Evolutionary conservation across 345 rosid species (phyloP).

Genomic region (Pelargonium nanum): DNA sequence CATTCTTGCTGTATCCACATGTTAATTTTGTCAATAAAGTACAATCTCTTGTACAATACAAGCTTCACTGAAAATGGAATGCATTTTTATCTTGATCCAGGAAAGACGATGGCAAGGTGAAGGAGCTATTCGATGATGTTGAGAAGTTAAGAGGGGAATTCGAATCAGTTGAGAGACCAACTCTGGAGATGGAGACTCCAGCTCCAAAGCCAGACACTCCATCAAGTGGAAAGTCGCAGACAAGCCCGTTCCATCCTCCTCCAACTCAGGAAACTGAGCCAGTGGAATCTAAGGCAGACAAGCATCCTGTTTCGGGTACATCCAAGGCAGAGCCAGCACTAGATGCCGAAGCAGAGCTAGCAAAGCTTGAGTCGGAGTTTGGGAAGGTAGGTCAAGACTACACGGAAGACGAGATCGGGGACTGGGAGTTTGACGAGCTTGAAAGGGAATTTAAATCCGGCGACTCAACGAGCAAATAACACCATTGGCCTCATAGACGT

Average conservation of each 20-base stretch:
- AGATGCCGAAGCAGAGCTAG: slow-evolving; percentile 78
- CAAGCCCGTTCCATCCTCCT: slow-evolving; percentile 17
- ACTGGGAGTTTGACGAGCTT: slow-evolving; percentile 96
- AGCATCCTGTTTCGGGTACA: slow-evolving; percentile 18
- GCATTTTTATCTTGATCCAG: slow-evolving; percentile 28
- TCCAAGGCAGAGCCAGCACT: slow-evolving; percentile 24
- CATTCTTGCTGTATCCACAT: background rate
- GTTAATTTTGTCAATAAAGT: slow-evolving; percentile 16
- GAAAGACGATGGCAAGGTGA: slow-evolving; percentile 49
- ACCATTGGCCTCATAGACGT: background rate
- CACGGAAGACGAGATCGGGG: slow-evolving; percentile 69
- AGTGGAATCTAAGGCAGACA: slow-evolving; percentile 24
- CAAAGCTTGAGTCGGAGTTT: slow-evolving; percentile 82
- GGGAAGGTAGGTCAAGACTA: slow-evolving; percentile 73
- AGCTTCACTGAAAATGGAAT: background rate
- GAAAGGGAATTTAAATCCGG: slow-evolving; percentile 63
- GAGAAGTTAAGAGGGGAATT: slow-evolving; percentile 63
- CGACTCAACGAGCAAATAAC: slow-evolving; percentile 25
- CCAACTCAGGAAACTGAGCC: slow-evolving; percentile 6
- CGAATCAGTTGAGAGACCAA: slow-evolving; percentile 80
- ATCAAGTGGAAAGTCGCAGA: slow-evolving; percentile 16
- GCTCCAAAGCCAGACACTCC: slow-evolving; percentile 27
- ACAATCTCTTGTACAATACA: too few relatives aligned
- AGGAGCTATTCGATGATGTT: slow-evolving; percentile 67
- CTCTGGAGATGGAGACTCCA: slow-evolving; percentile 60